Base-by-base conservation (phyloP, 305 asterid genomes). In the Solanum aculeatissimum region DNA sequence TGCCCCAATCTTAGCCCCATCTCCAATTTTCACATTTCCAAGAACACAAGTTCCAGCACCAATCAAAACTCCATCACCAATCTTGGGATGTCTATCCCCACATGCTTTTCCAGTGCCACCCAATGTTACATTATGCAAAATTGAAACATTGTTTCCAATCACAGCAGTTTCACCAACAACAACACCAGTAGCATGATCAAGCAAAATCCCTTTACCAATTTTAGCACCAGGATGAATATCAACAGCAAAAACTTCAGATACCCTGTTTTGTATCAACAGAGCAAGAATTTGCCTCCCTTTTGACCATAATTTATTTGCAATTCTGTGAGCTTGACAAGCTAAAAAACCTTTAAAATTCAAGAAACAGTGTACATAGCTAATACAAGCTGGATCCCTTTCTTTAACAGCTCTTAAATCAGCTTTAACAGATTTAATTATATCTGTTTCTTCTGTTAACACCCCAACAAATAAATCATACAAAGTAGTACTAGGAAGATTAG, bases 31-130 rank as follows among this genome's bases (percentile, higher is more conserved):
- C 42, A 94, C 95, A 90, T 93, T 95, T 53, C 99, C 99, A 86
- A 95, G 86, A 35, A 95, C 97, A 85, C 97, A 94, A 77, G 98
- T 94, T 11, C 97, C 98, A 4, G 98, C 98, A 5, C 98, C 98
- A 27, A 95, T 94, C 89, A 95, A 40, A 11, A 95, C 98, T 21
- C 98, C 98, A 42, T 95, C 92, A 16, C 98, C 97, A 60, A 95
- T 91, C 71, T 93, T 95, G 0, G 98, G 98, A 84, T 95, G 98
- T 47, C 98, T 83, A n/a, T 94, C 98, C 0, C 98, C 98, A 1
- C 89, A 88, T 0, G 49, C 93, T 84, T 95, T 95, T 3, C 98
- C 98, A 0, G 98, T 94, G 2, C 98, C 98, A 12, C 98, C 98
- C 54, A 95, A 85, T 0, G 98, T 95, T 75, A 95, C 98, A 75